phyloP scores from a whole-genome alignment of 1,284 basidiomycete genomes.

The Moesziomyces globuligerus region DNA sequence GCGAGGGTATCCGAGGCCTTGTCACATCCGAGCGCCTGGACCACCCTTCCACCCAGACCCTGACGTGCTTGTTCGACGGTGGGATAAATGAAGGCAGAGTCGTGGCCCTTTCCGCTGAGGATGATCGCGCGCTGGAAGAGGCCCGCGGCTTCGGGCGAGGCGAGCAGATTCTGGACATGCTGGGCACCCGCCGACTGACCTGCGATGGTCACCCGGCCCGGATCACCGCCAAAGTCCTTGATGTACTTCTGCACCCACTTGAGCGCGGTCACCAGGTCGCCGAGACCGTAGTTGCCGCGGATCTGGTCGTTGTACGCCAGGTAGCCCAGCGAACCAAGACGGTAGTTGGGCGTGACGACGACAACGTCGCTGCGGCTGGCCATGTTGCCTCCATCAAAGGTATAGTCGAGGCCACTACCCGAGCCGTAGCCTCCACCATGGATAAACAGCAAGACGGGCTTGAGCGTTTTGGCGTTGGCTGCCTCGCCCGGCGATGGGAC shows the following conservation, averaged over 20 bases:
- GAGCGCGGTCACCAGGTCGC: slow-evolving; percentile 59
- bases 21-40: slow-evolving; percentile 35
- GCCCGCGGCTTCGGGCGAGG: slow-evolving; percentile 25
- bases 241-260: slow-evolving; percentile 73
- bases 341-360: slow-evolving; percentile 73
- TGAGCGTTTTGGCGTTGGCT: slow-evolving; percentile 49
- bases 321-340: slow-evolving; percentile 61
- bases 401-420: slow-evolving; percentile 69
- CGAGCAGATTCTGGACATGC: slow-evolving; percentile 38
- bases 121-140: slow-evolving; percentile 45
- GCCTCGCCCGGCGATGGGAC: slow-evolving; percentile 64
- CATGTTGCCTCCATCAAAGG: slow-evolving; percentile 70
- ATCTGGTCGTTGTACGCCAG: slow-evolving; percentile 47
- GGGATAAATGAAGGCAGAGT: slow-evolving; percentile 20
- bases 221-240: slow-evolving; percentile 76
- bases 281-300: slow-evolving; percentile 57
- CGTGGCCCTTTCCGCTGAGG: slow-evolving; percentile 31
- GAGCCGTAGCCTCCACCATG: slow-evolving; percentile 68
- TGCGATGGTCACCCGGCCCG: slow-evolving; percentile 77
- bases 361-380: slow-evolving; percentile 71
- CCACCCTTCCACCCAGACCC: slow-evolving; percentile 10
- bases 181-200: slow-evolving; percentile 86
- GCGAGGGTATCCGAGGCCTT: slow-evolving; percentile 29
- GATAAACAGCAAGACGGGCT: slow-evolving; percentile 73
- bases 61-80: slow-evolving; percentile 21